Base-by-base conservation (phyloP, 306 rosid genomes). In the Nissolia schottii region DNA sequence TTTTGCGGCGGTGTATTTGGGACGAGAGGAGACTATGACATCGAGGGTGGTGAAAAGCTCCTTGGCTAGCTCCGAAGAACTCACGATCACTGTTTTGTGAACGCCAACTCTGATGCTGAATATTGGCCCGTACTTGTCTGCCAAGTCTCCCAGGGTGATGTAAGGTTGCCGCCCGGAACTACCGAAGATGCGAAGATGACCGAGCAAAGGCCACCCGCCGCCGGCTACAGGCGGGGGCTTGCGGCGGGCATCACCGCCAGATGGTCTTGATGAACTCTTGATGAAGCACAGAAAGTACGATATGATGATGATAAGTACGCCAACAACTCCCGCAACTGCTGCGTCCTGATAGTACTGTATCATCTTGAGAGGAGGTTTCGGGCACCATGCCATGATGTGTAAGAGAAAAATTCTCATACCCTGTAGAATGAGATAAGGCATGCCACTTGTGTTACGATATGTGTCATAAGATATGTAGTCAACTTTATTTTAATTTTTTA, bases 141-240 rank as follows among this genome's bases (percentile, higher is more conserved):
- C 83, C 69, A 90, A 38, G 67, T 76, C 67, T 29, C 84, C 90
- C 14, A 90, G 34, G 18, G 82, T 37, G 10, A 75, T 53, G 72
- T 87, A 75, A 55, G 84, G 82, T 32, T 79, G 87, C 14, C 64
- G 25, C 2, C 51, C 12, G 0, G 78, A 55, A 41, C 77, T 81
- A 3, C 53, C 32, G 8, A 88, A 67, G n/a, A 84, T 80, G 28
- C 3, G 77, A 18, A 90, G 82, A 24, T 90, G 91, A 11, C 96
- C 96, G 14, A 90, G 70, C 14, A 90, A 15, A 8, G 96, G 96
- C 96, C 87, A 1, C 93, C 90, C 0, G 74, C 38, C 2, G 83
- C 85, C 73, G 82, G n/a, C n/a, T n/a, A n/a, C n/a, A n/a, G n/a
- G n/a, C 67, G 0, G 91, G 93, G 81, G 76, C 50, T 50, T 65